These are phyloP conservation scores for Oropetium thomaeum DNA, from an alignment of 176 grass and related monocot genomes.

Conservation along the genomic window DNA sequence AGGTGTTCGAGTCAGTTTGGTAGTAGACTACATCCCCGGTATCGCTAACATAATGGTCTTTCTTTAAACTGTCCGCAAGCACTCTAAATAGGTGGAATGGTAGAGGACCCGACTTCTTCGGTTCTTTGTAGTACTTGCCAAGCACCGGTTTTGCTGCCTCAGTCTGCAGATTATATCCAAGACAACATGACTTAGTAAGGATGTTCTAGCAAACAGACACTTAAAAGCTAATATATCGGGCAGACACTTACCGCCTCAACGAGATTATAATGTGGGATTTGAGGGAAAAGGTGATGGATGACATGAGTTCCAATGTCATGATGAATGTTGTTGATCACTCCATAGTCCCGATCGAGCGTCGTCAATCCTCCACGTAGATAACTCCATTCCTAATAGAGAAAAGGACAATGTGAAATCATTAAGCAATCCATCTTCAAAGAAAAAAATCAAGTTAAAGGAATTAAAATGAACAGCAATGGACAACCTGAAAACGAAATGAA, in stretches of 20 bases:
- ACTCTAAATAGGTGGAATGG: conserved; percentile 69
- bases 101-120: conserved; percentile 68
- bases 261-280: conserved; percentile 94
- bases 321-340: conserved; percentile 88
- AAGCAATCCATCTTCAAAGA: background rate
- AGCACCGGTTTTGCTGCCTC: conserved; percentile 84
- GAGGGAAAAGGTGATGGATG: conserved; percentile 91
- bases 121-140: conserved; percentile 90
- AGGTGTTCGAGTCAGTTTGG: conserved; percentile 52
- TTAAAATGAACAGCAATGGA: background rate
- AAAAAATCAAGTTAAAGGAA: background rate
- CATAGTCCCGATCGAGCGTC: conserved; percentile 88
- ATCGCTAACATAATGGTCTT: conserved; percentile 75
- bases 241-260: conserved; percentile 68
- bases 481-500: conserved; percentile 2
- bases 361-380: conserved; percentile 92
- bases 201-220: background rate
- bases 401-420: conserved; percentile 19
- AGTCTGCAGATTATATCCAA: conserved; percentile 52
- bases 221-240: background rate
- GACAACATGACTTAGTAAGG: conserved; percentile 24
- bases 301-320: conserved; percentile 98
- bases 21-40: conserved; percentile 76
- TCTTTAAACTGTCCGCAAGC: conserved; percentile 59
- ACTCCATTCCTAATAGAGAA: conserved; percentile 71